Evolutionary conservation across 176 grass and related monocot species (phyloP), one percentile per base, ranked within the genome.

Genomic region (Puya raimondii): DNA sequence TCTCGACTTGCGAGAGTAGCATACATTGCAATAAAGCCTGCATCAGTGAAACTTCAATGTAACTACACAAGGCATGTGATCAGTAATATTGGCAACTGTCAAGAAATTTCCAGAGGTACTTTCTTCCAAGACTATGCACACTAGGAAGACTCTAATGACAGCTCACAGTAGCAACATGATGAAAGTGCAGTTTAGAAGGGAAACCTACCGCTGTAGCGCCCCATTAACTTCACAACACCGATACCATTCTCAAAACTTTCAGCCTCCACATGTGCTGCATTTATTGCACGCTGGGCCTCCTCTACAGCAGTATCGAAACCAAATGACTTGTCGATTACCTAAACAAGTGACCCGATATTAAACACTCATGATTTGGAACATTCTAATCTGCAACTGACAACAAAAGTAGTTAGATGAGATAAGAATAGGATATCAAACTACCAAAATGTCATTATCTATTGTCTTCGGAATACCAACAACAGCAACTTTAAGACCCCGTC

Each of bases 321-420:
- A 73, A 99, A 99, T 1, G 94, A 99, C 63, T 99, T 99, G 79
- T 99, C 94, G 29, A 99, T 99, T 72, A 88, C 94, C 94, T 99
- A 21, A 63, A 53, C 8, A 70, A 77, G 75, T 74, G 16, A 18
- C 21, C 3, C n/a, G 21, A 61, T 18, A 61, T 21, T 61, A 18
- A 22, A 61, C 21, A n/a, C 56, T 61, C 54, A 58, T 9, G 16
- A 18, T 10, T 61, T 22, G 56, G 21, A 10, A 61, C 56, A 61
- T 61, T 61, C 56, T 61, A 61, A 61, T 61, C 16, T 61, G 10
- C 17, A 17, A 33, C 9, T 20, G 4, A 65, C 4, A 10, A 29
- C 50, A 3, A 16, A 65, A 17, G 12, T 51, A 22, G 9, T 73
- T 16, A 61, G 12, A 70, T 22, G 11, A 25, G 68, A 54, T 9